Evolutionary conservation across 2,329 filamentous ascomycete species (phyloP), one percentile per base, ranked within the genome.

Genomic region (Amylocarpus encephaloides): DNA sequence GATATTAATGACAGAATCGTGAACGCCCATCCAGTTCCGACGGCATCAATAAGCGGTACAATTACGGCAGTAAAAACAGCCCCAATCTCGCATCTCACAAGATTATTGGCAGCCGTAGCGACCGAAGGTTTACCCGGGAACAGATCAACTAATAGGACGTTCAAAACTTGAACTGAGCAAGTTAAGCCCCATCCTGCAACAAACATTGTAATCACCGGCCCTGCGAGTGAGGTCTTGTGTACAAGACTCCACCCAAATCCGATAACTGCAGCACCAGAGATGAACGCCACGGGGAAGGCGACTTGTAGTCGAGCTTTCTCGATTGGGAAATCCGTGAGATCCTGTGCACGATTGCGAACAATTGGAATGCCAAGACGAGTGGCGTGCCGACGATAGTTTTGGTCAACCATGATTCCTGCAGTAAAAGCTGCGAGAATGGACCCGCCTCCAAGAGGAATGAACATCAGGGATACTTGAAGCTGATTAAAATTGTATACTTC

Each of bases 381-480:
- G 11, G 83, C 82, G 51, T 84, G 74, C 1, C 83, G 77, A 1
- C 75, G 73, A 63, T 82, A 90, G 64, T 86, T 88, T 68, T 75
- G 76, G 64, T 88, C 85, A 36, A 87, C 74, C 1, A 80, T 54
- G 1, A 71, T 71, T 0, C 84, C 81, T 11, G 68, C 66, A 3
- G 70, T 57, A n/a, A 69, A 57, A 1, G 73, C 72, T 1, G 74
- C 69, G 2, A 69, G 59, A 9, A 75, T 64, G 10, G 72, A 73
- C 1, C 75, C 75, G 2, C 61, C 67, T 0, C 74, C 73, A 13
- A 75, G 51, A 2, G 76, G 75, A 1, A 79, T 64, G 57, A 76
- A 78, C 68, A 73, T 74, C 5, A 79, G 64, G 1, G 79, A 79
- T 3, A 80, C 70, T 11, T 74, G 67, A 2, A 75, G 66, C 16